These are phyloP conservation scores for Agaricus sinodeliciosus DNA, from an alignment of 768 basidiomycete species.

Conservation along the genomic window DNA sequence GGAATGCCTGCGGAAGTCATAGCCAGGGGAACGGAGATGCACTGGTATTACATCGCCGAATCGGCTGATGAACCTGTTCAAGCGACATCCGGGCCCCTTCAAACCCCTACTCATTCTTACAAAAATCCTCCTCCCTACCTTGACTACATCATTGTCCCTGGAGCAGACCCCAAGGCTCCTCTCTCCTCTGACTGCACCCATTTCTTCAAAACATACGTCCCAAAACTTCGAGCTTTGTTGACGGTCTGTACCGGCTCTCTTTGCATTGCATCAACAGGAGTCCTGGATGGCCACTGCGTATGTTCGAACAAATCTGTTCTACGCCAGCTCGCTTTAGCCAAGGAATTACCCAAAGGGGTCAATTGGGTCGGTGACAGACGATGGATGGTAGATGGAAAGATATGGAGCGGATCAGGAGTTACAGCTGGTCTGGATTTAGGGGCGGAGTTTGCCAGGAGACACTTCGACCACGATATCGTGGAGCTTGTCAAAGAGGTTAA, in stretches of 20 bases:
- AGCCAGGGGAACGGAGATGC: conserved; percentile 16
- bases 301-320: conserved; percentile 19
- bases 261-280: conserved; percentile 15
- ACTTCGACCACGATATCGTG: conserved; percentile 19
- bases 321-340: conserved; percentile 3
- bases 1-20: conserved; percentile 7
- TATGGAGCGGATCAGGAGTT: conserved; percentile 22
- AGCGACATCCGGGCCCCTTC: conserved; percentile 15
- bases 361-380: conserved; percentile 22
- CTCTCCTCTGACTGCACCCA: conserved; percentile 12
- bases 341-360: conserved; percentile 17
- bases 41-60: conserved; percentile 20
- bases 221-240: conserved; percentile 17
- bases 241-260: conserved; percentile 21
- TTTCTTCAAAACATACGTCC: conserved; percentile 15
- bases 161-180: conserved; percentile 12
- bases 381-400: conserved; percentile 22
- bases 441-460: conserved; percentile 19
- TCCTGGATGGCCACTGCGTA: conserved; percentile 19
- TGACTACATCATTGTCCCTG: conserved; percentile 22
- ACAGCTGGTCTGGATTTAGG: conserved; percentile 22
- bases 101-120: conserved; percentile 17
- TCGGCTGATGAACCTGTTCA: conserved; percentile 10
- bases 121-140: conserved; percentile 14
- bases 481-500: conserved; percentile 14